Evolutionary conservation across 805 yeast species (phyloP).

Genomic region (Deakozyma indianensis): DNA sequence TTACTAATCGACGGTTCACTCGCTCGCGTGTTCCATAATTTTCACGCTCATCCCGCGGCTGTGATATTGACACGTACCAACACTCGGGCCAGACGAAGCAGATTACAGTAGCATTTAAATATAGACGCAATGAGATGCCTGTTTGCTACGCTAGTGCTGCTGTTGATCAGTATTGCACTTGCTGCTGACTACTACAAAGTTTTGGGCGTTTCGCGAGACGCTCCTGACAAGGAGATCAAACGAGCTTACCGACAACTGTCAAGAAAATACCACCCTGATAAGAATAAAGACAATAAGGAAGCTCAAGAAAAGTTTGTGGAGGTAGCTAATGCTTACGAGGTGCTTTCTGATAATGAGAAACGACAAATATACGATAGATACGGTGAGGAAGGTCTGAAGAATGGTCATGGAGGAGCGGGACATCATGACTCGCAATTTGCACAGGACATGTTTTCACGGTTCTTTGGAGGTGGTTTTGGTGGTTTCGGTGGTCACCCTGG

Average conservation of each 20-base stretch:
- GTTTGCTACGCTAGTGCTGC: conserved; percentile 3
- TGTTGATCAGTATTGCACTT: conserved; percentile 12
- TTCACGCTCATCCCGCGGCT: neutral
- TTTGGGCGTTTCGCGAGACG: conserved; percentile 54
- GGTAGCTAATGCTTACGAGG: conserved; percentile 87
- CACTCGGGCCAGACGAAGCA: neutral
- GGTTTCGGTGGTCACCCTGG: conserved; percentile 20
- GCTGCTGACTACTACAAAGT: conserved; percentile 35
- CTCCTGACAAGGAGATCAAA: conserved; percentile 70
- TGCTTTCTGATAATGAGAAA: conserved; percentile 58
- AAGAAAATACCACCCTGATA: conserved; percentile 88
- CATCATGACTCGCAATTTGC: conserved; percentile 26
- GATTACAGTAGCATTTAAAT: neutral
- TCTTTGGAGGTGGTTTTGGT: conserved; percentile 35
- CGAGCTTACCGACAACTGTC: conserved; percentile 71
- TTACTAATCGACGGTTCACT: too few species aligned
- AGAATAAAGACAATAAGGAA: conserved; percentile 58
- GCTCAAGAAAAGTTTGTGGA: conserved; percentile 82
- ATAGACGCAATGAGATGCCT: conserved; percentile 4
- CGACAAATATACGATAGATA: conserved; percentile 53
- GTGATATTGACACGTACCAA: neutral
- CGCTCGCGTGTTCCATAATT: too few species aligned
- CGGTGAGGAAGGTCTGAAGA: conserved; percentile 63
- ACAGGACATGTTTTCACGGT: conserved; percentile 51
- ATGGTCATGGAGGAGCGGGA: conserved; percentile 24